phyloP scores from a whole-genome alignment of 352 stramenopile genomes.

The Globisporangium irregulare region DNA sequence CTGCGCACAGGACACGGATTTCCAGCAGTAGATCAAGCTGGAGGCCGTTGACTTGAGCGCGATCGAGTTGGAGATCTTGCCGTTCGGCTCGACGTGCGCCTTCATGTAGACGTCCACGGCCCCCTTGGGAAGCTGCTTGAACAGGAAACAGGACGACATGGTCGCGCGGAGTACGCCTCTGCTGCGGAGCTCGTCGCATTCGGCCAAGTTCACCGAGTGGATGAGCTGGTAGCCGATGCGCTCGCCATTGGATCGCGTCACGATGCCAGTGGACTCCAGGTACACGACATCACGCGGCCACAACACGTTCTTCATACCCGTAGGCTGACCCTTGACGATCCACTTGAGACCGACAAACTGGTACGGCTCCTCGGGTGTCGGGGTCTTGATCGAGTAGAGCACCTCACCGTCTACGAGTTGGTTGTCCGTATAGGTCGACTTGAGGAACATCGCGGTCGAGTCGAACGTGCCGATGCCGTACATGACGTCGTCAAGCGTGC shows the following conservation, averaged over 20 bases:
- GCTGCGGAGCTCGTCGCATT: constrained; percentile 31
- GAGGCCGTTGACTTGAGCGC: constrained; percentile 21
- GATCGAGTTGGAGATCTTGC: constrained; percentile 19
- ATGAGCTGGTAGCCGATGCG: constrained; percentile 53
- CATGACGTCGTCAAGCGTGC: constrained; percentile 58
- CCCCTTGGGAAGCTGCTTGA: constrained; percentile 24
- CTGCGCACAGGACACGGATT: constrained; percentile 29
- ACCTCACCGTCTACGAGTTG: constrained; percentile 49
- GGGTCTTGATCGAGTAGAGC: constrained; percentile 39
- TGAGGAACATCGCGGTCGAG: constrained; percentile 46
- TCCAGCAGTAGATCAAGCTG: constrained; percentile 30
- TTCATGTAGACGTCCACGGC: constrained; percentile 32
- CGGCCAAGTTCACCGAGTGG: constrained; percentile 40
- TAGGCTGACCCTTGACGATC: constrained; percentile 31
- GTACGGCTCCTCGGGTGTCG: constrained; percentile 37
- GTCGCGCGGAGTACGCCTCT: constrained; percentile 32
- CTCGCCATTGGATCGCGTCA: constrained; percentile 30
- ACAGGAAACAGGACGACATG: constrained; percentile 40
- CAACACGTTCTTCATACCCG: constrained; percentile 29
- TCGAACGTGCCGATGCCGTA: constrained; percentile 50
- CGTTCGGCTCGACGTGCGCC: constrained; percentile 22
- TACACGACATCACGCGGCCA: constrained; percentile 33
- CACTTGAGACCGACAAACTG: constrained; percentile 49
- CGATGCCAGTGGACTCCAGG: constrained; percentile 27
- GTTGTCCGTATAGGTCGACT: constrained; percentile 45